Evolutionary conservation across 139 green algal species (phyloP).

Genomic region (Coelastrella sp.): DNA sequence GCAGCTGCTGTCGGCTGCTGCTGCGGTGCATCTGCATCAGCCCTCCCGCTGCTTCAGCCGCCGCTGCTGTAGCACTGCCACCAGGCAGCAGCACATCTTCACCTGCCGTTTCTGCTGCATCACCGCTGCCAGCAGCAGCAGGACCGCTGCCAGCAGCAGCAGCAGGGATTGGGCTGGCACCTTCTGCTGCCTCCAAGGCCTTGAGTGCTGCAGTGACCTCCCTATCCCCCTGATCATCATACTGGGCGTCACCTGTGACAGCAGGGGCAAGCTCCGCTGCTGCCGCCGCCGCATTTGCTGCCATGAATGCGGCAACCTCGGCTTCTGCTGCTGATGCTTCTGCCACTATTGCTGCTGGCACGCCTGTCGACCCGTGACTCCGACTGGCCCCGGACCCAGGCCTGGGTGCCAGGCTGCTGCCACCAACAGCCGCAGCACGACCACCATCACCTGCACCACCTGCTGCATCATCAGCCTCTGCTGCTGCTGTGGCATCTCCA

Average conservation of each 20-base stretch:
- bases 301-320: conserved; percentile 9
- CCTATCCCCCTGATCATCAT: neutral
- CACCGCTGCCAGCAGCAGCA: neutral
- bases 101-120: neutral
- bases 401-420: neutral
- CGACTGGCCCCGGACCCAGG: neutral
- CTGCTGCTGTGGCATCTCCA: neutral
- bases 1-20: conserved; percentile 20
- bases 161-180: neutral
- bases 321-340: conserved; percentile 14
- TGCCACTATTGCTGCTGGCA: neutral
- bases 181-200: neutral
- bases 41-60: neutral
- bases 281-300: neutral
- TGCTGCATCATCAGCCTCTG: neutral
- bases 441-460: neutral
- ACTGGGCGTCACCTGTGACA: neutral
- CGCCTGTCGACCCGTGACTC: neutral
- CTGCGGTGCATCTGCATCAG: conserved; percentile 31
- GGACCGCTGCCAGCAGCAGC: neutral
- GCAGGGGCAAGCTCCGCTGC: neutral
- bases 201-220: conserved; percentile 5
- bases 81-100: conserved; percentile 5
- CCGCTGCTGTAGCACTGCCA: neutral
- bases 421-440: neutral